Conservation (phyloP, 1,139 yeast species). For the Insectozyma bohioensis region DNA sequence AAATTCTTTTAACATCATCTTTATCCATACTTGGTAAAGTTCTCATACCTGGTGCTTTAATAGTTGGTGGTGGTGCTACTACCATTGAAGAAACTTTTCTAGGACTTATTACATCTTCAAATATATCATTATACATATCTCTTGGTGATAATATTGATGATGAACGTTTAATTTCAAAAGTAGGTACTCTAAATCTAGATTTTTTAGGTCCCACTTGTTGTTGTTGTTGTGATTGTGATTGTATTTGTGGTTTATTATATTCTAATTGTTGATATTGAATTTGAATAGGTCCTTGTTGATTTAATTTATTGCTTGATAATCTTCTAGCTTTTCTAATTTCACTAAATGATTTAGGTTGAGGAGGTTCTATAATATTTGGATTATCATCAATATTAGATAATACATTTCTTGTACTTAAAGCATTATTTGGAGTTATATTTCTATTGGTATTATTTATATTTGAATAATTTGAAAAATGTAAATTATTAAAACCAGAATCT, state of each 20-base stretch:
- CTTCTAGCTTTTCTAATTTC: conserved; percentile 10
- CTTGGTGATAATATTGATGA: conserved; percentile 36
- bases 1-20: conserved; percentile 44
- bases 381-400: conserved; percentile 24
- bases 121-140: conserved; percentile 43
- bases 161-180: conserved; percentile 43
- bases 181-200: conserved; percentile 44
- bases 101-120: conserved; percentile 32
- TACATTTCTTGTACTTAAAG: conserved; percentile 31
- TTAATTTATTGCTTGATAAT: conserved; percentile 4
- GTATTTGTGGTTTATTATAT: not conserved
- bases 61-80: conserved; percentile 43
- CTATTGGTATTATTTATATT: conserved; percentile 18
- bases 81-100: too few relatives aligned
- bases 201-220: conserved; percentile 3
- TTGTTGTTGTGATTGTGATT: not conserved
- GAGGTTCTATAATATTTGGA: conserved; percentile 23
- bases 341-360: conserved; percentile 16
- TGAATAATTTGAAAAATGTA: conserved; percentile 25
- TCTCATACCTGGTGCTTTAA: conserved; percentile 40
- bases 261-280: conserved; percentile 6
- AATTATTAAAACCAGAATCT: conserved; percentile 47
- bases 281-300: conserved; percentile 2
- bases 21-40: conserved; percentile 51
- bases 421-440: conserved; percentile 23